A percentile compares a stretch with the other conserved stretches of the same genome.
These are phyloP conservation scores for Onygenales sp. DNA, from an alignment of 2,329 filamentous ascomycete genomes.

Conservation along the genomic window DNA sequence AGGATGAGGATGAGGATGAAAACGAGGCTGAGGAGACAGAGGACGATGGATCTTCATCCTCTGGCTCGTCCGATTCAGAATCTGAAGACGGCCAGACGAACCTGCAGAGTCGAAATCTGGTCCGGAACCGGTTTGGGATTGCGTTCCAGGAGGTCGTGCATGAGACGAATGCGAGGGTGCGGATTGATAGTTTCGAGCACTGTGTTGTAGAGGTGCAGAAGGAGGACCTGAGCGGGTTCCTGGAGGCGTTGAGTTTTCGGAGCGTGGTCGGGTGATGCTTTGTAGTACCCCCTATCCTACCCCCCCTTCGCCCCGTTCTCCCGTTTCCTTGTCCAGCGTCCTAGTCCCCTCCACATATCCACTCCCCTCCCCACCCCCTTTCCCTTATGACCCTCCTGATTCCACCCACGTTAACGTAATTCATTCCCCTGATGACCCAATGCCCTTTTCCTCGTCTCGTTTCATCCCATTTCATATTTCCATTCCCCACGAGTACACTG, in stretches of 20 bases:
- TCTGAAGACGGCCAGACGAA: constrained; percentile 47
- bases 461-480: not conserved
- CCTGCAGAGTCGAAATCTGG: constrained; percentile 54
- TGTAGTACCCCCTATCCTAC: not conserved
- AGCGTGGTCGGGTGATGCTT: constrained; percentile 54
- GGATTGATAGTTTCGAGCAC: constrained; percentile 95
- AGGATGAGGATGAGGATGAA: constrained; percentile 47
- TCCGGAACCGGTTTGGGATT: constrained; percentile 82
- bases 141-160: constrained; percentile 92
- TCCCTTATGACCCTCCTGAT: no score
- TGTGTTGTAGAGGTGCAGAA: constrained; percentile 97
- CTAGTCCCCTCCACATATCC: not conserved
- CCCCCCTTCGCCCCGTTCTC: not conserved
- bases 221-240: constrained; percentile 81
- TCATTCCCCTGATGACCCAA: not conserved
- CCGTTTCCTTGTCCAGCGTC: not conserved
- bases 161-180: constrained; percentile 79
- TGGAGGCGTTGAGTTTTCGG: constrained; percentile 88
- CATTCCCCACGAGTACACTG: not conserved
- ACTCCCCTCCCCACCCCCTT: no score
- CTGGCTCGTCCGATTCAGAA: constrained; percentile 41
- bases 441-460: not conserved
- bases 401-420: no score
- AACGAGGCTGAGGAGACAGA: constrained; percentile 55
- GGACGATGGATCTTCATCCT: constrained; percentile 42